Conservation (phyloP, 345 rosid species). For the Microcos paniculata region DNA sequence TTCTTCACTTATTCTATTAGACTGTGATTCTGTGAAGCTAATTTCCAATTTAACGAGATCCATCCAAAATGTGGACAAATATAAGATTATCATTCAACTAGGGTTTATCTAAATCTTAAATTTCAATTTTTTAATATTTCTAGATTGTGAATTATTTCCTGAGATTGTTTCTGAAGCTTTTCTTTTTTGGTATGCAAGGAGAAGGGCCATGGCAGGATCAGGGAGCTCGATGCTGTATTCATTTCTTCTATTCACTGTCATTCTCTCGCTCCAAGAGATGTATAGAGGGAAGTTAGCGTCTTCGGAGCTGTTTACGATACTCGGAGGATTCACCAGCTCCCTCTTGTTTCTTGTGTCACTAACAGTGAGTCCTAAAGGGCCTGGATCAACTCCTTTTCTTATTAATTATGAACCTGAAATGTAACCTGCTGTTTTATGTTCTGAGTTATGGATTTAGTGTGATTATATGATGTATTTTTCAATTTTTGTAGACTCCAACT, state of each 20-base stretch:
- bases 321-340: constrained; percentile 87
- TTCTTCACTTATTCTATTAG: neutral
- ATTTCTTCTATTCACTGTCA: constrained; percentile 52
- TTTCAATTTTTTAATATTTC: neutral
- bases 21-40: neutral
- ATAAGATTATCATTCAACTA: neutral
- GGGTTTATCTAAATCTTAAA: neutral
- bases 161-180: neutral
- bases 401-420: neutral
- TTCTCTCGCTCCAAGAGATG: constrained; percentile 77
- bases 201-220: constrained; percentile 66
- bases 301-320: constrained; percentile 71
- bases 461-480: neutral
- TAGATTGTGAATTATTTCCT: neutral
- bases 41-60: neutral
- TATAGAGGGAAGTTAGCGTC: constrained; percentile 77
- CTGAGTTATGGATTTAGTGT: neutral
- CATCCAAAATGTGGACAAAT: neutral
- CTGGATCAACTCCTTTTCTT: neutral
- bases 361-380: constrained; percentile 43
- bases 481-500: neutral
- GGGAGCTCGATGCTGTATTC: constrained; percentile 82
- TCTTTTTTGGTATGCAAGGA: neutral
- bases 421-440: neutral
- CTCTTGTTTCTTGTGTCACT: constrained; percentile 70